A percentile compares a stretch with the other conserved stretches of the same genome.
These are phyloP conservation scores for Lotus japonicus DNA, from an alignment of 306 rosid species.

Conservation along the genomic window DNA sequence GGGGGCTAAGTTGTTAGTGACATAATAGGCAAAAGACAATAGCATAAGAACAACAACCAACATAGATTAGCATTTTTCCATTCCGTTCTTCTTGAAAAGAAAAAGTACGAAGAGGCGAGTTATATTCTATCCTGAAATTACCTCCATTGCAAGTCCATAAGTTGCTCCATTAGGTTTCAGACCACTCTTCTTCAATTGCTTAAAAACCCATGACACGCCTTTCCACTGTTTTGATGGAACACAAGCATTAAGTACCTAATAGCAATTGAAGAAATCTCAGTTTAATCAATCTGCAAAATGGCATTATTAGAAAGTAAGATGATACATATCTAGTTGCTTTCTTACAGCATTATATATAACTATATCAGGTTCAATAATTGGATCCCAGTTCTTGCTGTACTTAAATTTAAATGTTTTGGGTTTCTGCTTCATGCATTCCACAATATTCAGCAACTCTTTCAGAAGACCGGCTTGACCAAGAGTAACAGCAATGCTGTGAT, in stretches of 20 bases:
- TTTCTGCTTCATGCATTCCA: conserved; percentile 77
- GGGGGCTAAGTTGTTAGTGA: neutral
- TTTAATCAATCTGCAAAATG: conserved; percentile 19
- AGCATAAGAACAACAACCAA: conserved; percentile 3
- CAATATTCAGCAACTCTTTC: conserved; percentile 61
- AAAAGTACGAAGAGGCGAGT: neutral
- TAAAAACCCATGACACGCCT: conserved; percentile 79
- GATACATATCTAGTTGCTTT: conserved; percentile 12
- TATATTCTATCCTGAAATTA: conserved; percentile 31
- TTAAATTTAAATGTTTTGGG: conserved; percentile 40
- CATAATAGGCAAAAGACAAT: neutral
- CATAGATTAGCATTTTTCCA: neutral
- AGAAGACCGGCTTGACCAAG: conserved; percentile 88
- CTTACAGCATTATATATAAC: conserved; percentile 90
- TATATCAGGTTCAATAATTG: conserved; percentile 69
- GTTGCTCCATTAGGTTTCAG: conserved; percentile 81
- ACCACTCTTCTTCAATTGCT: conserved; percentile 56
- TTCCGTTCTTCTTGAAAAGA: neutral
- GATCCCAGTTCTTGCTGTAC: conserved; percentile 65
- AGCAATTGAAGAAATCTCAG: conserved; percentile 24
- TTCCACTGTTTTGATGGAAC: conserved; percentile 76
- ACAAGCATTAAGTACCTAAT: conserved; percentile 86
- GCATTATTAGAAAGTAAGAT: conserved; percentile 4
- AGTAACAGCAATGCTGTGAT: conserved; percentile 87
- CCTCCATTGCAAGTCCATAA: conserved; percentile 97